These are phyloP conservation scores for Zygosaccharomyces lentus DNA, from an alignment of 805 yeast species.

Conservation along the genomic window DNA sequence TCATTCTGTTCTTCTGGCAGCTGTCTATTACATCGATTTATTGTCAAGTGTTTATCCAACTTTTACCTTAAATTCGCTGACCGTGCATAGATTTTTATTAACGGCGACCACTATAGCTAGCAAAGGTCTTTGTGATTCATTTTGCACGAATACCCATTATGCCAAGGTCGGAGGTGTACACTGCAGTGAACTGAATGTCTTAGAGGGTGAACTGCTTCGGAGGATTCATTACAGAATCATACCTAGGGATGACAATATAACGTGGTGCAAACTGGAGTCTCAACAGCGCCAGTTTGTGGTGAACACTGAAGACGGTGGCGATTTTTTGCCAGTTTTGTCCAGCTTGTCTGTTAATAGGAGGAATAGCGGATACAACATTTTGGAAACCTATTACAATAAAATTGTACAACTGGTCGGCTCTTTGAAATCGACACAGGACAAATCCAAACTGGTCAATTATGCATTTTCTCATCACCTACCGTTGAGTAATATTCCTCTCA, in stretches of 20 bases:
- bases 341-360: conserved; percentile 1
- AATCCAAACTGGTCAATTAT: conserved; percentile 25
- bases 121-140: conserved; percentile 88
- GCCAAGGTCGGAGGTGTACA: conserved; percentile 96
- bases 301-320: conserved; percentile 15
- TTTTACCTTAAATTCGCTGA: conserved; percentile 82
- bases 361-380: conserved; percentile 37
- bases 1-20: conserved; percentile 71
- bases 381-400: conserved; percentile 46
- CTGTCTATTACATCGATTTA: conserved; percentile 88
- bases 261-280: conserved; percentile 37
- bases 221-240: conserved; percentile 76
- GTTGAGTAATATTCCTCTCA: conserved; percentile 1
- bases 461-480: conserved; percentile 9
- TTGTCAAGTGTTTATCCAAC: conserved; percentile 70
- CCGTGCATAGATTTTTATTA: conserved; percentile 86
- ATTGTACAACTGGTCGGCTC: conserved; percentile 49
- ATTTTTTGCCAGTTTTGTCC: conserved; percentile 3
- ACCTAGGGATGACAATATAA: conserved; percentile 45
- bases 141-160: conserved; percentile 89
- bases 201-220: conserved; percentile 82
- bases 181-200: conserved; percentile 71
- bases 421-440: conserved; percentile 27
- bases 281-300: conserved; percentile 19
- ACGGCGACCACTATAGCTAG: conserved; percentile 90